These are phyloP conservation scores for Rutidosis leptorrhynchoides DNA, from an alignment of 129 eudicot species.

Conservation along the genomic window DNA sequence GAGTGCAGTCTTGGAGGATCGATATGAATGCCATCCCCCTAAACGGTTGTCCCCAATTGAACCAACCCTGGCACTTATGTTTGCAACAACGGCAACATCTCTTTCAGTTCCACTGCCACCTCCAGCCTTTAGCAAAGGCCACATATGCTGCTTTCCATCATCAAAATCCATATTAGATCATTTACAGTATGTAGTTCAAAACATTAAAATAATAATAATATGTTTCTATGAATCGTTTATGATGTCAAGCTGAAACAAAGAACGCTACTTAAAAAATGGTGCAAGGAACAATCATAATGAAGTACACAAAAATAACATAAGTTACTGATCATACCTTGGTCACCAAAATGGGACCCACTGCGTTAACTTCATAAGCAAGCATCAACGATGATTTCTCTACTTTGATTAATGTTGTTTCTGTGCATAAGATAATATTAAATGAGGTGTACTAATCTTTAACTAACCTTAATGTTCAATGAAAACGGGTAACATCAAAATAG, in stretches of 20 bases:
- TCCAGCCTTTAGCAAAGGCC: slow-evolving; percentile 95
- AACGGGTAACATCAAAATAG: not conserved
- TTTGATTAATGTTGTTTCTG: slow-evolving; percentile 91
- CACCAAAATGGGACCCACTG: slow-evolving; percentile 90
- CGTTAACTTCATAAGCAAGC: slow-evolving; percentile 85
- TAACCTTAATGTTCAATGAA: not conserved
- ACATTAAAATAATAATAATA: not conserved
- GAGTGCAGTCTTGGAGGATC: slow-evolving; percentile 86
- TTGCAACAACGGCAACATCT: slow-evolving; percentile 80
- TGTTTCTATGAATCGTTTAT: not conserved
- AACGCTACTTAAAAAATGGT: not conserved
- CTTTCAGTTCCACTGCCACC: slow-evolving; percentile 67
- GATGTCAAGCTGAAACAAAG: not conserved
- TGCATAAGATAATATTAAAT: slow-evolving; percentile 31
- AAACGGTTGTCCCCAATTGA: slow-evolving; percentile 83
- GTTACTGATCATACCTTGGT: slow-evolving; percentile 57
- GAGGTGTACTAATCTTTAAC: not conserved
- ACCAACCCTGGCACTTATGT: slow-evolving; percentile 93
- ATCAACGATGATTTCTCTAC: slow-evolving; percentile 70
- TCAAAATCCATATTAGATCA: not conserved
- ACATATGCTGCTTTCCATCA: slow-evolving; percentile 66
- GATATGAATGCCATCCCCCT: slow-evolving; percentile 99
- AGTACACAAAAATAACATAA: slow-evolving; percentile 13
- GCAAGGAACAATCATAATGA: not conserved
- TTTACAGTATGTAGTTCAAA: not conserved